Percentiles rank a stretch among this genome's conserved stretches.
Conservation (phyloP, 176 grass and related monocot genomes). For the Hyparrhenia diplandra region DNA sequence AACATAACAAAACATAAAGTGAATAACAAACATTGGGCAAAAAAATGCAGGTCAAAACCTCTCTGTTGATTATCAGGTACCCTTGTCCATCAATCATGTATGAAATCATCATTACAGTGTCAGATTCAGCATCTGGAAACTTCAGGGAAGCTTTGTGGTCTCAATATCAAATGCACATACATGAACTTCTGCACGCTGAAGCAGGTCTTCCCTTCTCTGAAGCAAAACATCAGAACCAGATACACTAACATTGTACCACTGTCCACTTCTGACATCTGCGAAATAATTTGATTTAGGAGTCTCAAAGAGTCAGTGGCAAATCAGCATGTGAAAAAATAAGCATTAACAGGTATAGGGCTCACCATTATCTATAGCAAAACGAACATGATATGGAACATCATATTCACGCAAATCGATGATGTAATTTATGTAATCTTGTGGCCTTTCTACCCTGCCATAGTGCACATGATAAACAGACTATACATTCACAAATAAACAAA, state of each 20-base stretch:
- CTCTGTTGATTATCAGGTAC: conserved; percentile 92
- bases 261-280: conserved; percentile 85
- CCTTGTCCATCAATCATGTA: conserved; percentile 99
- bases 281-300: conserved; percentile 12
- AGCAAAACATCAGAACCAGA: conserved; percentile 74
- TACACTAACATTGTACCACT: conserved; percentile 85
- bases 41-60: conserved; percentile 46
- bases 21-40: conserved; percentile 7
- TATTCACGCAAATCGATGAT: conserved; percentile 96
- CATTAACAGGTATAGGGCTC: conserved; percentile 22
- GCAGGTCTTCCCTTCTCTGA: conserved; percentile 80
- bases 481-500: conserved; percentile 15
- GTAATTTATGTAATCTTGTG: conserved; percentile 81
- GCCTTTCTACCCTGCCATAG: conserved; percentile 84
- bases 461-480: conserved; percentile 10
- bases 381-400: conserved; percentile 96
- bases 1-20: conserved; percentile 4
- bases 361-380: conserved; percentile 97
- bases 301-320: conserved; percentile 8
- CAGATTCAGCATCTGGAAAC: conserved; percentile 91
- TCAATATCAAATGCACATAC: conserved; percentile 99
- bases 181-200: conserved; percentile 97
- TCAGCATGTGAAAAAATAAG: conserved; percentile 8
- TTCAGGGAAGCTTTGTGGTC: conserved; percentile 93
- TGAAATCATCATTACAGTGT: conserved; percentile 96